Evolutionary conservation across 1,139 yeast species (phyloP), one percentile per base, ranked within the genome.

Genomic region (Geotrichum armillariae): DNA sequence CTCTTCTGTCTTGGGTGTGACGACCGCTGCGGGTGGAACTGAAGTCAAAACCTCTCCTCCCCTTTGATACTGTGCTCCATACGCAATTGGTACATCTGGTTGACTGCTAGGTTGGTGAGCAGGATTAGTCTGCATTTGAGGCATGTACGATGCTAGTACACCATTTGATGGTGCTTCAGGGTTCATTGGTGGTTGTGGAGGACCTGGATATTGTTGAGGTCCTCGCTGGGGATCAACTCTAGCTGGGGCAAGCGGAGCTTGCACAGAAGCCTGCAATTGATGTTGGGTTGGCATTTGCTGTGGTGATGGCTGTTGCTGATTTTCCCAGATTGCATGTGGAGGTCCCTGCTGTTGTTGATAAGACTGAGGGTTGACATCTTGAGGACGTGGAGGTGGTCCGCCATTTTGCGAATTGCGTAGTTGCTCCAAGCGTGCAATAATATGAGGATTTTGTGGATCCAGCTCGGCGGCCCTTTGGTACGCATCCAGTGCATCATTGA

Each of bases 381-480:
- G 71, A 11, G 73, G 71, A 9, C 68, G 58, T 1, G 71, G 71
- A 25, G 68, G 67, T 54, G 84, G 85, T 43, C 89, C 88, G 57
- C 83, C 89, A 60, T 82, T 84, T 69, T 84, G 89, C 64, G 80
- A 81, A 47, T 83, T 49, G 36, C 73, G 80, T 65, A 93, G 76
- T 61, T 90, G 95, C 60, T 90, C 95, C 61, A 93, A 77, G 60
- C 99, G 80, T 45, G 93, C 91, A 70, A 89, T 90, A 62, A 93
- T 93, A 68, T 91, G 98, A 46, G 94, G 90, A 66, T 93, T 91
- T 54, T 82, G 85, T 31, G 99, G 98, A 66, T 93, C 98, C 60
- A 93, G 80, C 53, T 95, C 82, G 49, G 95, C 95, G 5, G 99
- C 99, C 59, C 95, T 94, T 63, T 89, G 85, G 67, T 93, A 93